Evolutionary conservation across 108 stramenopile genomes (phyloP).

Genomic region (Skeletonema marinoi): DNA sequence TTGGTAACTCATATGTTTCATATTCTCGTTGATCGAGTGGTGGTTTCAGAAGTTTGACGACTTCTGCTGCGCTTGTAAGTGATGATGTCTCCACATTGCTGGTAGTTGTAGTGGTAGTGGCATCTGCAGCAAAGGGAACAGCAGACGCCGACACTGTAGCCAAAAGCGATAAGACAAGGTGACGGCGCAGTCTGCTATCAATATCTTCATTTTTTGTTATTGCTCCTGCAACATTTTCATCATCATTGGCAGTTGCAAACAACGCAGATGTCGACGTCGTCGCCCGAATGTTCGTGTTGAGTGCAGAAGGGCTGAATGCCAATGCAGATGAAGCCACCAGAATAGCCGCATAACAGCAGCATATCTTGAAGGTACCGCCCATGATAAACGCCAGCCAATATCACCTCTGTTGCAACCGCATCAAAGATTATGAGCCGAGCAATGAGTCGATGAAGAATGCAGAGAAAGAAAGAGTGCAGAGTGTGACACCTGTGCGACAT

Average conservation of each 20-base stretch:
- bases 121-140: not conserved
- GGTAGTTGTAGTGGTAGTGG: not conserved
- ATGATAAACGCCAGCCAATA: not conserved
- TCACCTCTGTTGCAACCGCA: no score
- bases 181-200: slow-evolving; percentile 48
- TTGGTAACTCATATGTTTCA: slow-evolving; percentile 55
- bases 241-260: not conserved
- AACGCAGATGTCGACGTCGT: not conserved
- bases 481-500: no score
- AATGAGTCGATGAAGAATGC: no score
- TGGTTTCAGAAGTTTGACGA: slow-evolving; percentile 59
- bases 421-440: no score
- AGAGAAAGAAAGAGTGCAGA: no score
- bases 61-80: not conserved
- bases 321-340: not conserved
- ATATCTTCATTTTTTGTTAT: not conserved
- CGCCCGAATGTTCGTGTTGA: not conserved
- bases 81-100: not conserved
- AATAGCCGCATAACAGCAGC: not conserved
- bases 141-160: slow-evolving; percentile 31
- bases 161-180: slow-evolving; percentile 59
- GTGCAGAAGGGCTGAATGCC: not conserved
- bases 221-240: not conserved
- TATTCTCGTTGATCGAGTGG: slow-evolving; percentile 76
- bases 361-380: not conserved